Percentiles rank a stretch among this genome's conserved stretches.
These are phyloP conservation scores for Geotrichum aggregatum DNA, from an alignment of 1,139 yeast species.

Conservation along the genomic window DNA sequence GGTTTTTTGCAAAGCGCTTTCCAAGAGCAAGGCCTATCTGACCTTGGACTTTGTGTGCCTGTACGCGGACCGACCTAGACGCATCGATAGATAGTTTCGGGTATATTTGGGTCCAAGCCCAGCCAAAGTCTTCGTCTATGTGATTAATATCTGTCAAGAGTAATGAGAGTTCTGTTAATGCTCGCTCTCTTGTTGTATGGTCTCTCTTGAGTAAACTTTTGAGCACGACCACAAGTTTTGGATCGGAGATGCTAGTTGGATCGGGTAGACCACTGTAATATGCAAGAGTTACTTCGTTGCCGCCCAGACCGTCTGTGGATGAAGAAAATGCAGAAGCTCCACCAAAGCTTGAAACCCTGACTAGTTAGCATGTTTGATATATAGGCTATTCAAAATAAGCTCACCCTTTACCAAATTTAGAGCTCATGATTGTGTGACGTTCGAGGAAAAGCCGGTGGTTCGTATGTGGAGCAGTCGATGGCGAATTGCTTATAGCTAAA, in stretches of 20 bases:
- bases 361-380: neutral
- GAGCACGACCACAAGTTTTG: constrained; percentile 62
- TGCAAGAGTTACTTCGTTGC: constrained; percentile 66
- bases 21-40: constrained; percentile 49
- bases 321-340: constrained; percentile 2
- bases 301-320: constrained; percentile 31
- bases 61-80: constrained; percentile 57
- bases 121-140: constrained; percentile 47
- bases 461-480: neutral
- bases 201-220: constrained; percentile 75
- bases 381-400: neutral
- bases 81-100: constrained; percentile 73
- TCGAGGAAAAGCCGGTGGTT: neutral
- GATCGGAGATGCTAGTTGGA: constrained; percentile 50
- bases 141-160: constrained; percentile 27
- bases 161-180: constrained; percentile 53
- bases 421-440: neutral
- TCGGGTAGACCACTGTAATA: constrained; percentile 80
- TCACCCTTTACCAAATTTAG: constrained; percentile 14
- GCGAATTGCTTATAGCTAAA: neutral
- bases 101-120: constrained; percentile 76
- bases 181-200: constrained; percentile 77
- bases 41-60: constrained; percentile 64
- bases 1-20: constrained; percentile 57
- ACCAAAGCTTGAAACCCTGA: constrained; percentile 16